Base-by-base conservation (phyloP, 1,139 yeast species). In the Magnusiomyces paraingens region DNA sequence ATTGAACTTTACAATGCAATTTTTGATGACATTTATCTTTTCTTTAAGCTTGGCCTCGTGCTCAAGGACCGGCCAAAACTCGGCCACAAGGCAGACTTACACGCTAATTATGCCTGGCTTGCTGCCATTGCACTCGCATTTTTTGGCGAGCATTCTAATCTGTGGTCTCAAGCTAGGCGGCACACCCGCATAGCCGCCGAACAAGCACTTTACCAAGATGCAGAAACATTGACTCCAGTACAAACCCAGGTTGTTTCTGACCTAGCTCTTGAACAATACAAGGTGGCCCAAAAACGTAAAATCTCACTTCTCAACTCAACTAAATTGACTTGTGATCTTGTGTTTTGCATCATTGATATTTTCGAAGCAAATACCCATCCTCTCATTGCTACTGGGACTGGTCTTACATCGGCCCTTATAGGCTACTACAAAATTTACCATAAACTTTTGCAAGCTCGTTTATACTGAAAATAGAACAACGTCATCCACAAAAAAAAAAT, bases 1-100 rank as follows among this genome's bases (percentile, higher is more conserved):
- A 54, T 64, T 35, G 70, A 66, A 35, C 58, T 66, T 14, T 61
- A 59, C 55, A 68, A 64, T 22, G 65, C 66, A 41, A 54, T 67
- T 3, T 61, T 60, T 42, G 71, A 68, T 54, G 71, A 68, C 52
- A 45, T 66, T 6, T 66, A 66, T 52, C 58, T 66, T 47, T 51
- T 66, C 40, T 55, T 58, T 39, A 65, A 64, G 46, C 64, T 68
- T 68, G 32, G 59, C 62, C 5, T 32, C 65, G 4, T 48, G 44
- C 14, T 54, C 53, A 39, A 61, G 61, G 36, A 17, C 11, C 15
- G 29, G 21, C 17, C 42, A 26, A 40, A 49, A 11, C 52, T 62
- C 18, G 54, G 50, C 10, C 39, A 51, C 10, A 47, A 55, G 5
- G 66, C 67, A 12, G 68, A 64, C 22, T 50, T 53, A 17, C 66